Evolutionary conservation across 2,329 filamentous ascomycete genomes (phyloP), one percentile per base, ranked within the genome.

Genomic region (Aspergillus neoniger): DNA sequence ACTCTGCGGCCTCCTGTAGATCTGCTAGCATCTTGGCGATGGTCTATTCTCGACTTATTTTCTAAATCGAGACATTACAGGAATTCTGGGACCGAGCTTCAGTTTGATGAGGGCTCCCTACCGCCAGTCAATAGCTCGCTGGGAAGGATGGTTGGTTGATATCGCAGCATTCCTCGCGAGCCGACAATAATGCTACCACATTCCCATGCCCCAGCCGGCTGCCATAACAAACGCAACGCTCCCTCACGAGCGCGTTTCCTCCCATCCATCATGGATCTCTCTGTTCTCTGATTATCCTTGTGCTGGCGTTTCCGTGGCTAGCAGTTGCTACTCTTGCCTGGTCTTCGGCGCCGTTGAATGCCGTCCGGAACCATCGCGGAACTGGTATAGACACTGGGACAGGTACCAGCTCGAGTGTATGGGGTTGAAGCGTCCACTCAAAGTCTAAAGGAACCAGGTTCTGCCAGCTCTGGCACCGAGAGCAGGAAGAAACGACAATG

Each of bases 171-270:
- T 75, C 73, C 64, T 67, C 63, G 57, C 60, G 67, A 58, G 50
- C 63, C 44, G 60, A 58, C 60, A 57, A 67, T 68, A 69, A 70
- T 73, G 71, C 59, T 58, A 50, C 64, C 58, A 66, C 73, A 75
- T 75, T 75, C 72, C 65, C 65, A 55, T 52, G 55, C 57, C 58
- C 53, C 56, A 36, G 63, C 43, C 51, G 60, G 41, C 48, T 62
- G 60, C 63, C 69, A 74, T 71, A 75, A 75, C 72, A 75, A 73
- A 71, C 57, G 59, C 57, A 53, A 28, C 44, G 44, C 47, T 58
- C 63, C 49, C 54, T 48, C 57, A 51, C 58, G 64, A 64, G 47
- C 23, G 30, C 66, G 30, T 65, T 43, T 36, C 28, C 50, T 38
- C 55, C 39, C 53, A 53, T 53, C 50, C 51, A 54, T 53, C 54